Conservation (phyloP, 148 eudicot genomes). For the Persicaria maculosa region DNA sequence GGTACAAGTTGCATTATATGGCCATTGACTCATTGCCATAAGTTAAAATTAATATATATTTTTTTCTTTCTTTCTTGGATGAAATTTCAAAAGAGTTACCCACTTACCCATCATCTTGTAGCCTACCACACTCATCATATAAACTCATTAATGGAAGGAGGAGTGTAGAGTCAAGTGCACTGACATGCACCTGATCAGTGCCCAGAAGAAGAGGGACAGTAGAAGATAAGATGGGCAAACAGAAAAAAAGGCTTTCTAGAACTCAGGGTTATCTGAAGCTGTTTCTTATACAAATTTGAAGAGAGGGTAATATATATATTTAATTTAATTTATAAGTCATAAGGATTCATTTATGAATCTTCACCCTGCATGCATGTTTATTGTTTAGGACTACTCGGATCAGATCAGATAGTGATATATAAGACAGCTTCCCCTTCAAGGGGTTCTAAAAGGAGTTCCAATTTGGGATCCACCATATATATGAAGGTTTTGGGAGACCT, state of each 20-base stretch:
- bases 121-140: neutral
- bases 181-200: neutral
- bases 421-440: neutral
- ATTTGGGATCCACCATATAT: neutral
- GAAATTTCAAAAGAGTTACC: neutral
- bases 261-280: constrained; percentile 7
- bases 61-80: neutral
- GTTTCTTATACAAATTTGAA: neutral
- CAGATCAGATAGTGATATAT: neutral
- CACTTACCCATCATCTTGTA: neutral
- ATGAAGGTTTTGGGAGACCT: neutral
- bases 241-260: neutral
- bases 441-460: neutral
- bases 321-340: too few relatives aligned
- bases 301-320: neutral
- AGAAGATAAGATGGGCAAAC: neutral
- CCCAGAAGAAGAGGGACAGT: neutral
- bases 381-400: neutral
- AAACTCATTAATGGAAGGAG: constrained; percentile 9
- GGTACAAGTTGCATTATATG: too few relatives aligned
- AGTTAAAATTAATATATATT: neutral
- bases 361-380: neutral
- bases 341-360: neutral
- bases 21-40: too few relatives aligned
- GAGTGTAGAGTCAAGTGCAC: neutral